These are phyloP conservation scores for Leccinum variicolor DNA, from an alignment of 768 basidiomycete species.

Conservation along the genomic window DNA sequence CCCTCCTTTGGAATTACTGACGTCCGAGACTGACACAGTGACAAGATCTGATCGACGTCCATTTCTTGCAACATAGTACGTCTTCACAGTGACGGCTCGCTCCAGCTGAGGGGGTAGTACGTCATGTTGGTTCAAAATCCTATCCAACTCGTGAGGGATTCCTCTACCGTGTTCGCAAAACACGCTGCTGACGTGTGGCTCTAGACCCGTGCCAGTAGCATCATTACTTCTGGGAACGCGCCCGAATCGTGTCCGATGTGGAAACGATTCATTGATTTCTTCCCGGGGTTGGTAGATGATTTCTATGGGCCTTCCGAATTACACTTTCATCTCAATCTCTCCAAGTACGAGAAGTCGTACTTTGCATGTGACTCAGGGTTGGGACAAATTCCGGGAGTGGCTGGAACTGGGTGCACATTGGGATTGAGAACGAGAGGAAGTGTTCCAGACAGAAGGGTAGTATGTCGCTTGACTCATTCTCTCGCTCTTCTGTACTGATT, in stretches of 20 bases:
- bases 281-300: slow-evolving; percentile 3
- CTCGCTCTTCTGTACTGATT: not conserved
- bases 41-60: no score
- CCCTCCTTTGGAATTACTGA: no score
- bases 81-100: no score
- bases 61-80: no score
- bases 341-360: slow-evolving; percentile 17
- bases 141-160: slow-evolving; percentile 16
- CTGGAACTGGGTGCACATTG: slow-evolving; percentile 15
- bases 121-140: slow-evolving; percentile 19
- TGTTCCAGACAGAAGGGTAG: slow-evolving; percentile 8
- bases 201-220: slow-evolving; percentile 15
- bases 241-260: no score
- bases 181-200: not conserved
- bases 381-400: slow-evolving; percentile 15
- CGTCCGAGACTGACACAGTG: no score
- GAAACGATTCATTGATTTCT: no score
- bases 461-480: not conserved
- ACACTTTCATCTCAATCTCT: slow-evolving; percentile 23
- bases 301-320: slow-evolving; percentile 13
- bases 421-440: slow-evolving; percentile 17
- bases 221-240: slow-evolving; percentile 25
- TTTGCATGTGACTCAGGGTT: slow-evolving; percentile 14
- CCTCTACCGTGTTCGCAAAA: not conserved
- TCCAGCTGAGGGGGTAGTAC: no score